Percentiles rank a stretch among this genome's conserved stretches.
phyloP scores from a whole-genome alignment of 768 basidiomycete genomes.

The Rhodosporidiobolus sp. region DNA sequence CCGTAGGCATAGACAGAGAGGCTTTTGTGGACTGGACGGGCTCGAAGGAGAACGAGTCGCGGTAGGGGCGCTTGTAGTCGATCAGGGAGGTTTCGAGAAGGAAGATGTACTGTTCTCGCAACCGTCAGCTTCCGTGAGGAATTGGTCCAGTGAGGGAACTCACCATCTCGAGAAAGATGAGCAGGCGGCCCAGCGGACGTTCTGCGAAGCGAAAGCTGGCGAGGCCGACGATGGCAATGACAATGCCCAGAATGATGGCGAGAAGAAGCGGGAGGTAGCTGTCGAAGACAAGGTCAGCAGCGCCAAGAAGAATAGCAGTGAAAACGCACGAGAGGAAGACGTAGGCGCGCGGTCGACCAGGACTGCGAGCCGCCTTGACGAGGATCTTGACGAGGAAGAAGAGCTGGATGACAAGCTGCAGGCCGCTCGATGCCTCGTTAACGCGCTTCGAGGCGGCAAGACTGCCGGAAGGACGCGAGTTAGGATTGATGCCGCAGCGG shows the following conservation, averaged over 20 bases:
- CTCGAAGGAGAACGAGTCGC: constrained; percentile 9
- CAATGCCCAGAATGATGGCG: too few species aligned
- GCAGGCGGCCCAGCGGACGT: neutral
- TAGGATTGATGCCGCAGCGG: too few species aligned
- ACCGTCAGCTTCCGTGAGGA: neutral
- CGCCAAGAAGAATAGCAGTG: neutral
- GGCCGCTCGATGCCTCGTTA: neutral
- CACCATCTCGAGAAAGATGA: constrained; percentile 5
- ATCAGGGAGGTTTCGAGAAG: constrained; percentile 1
- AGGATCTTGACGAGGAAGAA: neutral
- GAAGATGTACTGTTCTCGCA: constrained; percentile 5
- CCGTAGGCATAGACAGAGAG: neutral
- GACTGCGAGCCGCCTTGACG: neutral
- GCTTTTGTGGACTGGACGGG: neutral
- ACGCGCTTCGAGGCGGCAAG: neutral
- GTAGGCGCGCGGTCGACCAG: neutral
- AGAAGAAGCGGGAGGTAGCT: too few species aligned
- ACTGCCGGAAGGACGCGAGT: neutral
- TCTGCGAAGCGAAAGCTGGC: neutral
- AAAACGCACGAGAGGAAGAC: neutral
- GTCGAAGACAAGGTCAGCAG: neutral
- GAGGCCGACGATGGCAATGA: neutral
- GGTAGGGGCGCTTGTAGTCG: constrained; percentile 4
- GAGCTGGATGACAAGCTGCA: neutral
- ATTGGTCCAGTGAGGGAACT: neutral